Evolutionary conservation across 2,329 filamentous ascomycete species (phyloP).

Genomic region (Xylariaceae sp.): DNA sequence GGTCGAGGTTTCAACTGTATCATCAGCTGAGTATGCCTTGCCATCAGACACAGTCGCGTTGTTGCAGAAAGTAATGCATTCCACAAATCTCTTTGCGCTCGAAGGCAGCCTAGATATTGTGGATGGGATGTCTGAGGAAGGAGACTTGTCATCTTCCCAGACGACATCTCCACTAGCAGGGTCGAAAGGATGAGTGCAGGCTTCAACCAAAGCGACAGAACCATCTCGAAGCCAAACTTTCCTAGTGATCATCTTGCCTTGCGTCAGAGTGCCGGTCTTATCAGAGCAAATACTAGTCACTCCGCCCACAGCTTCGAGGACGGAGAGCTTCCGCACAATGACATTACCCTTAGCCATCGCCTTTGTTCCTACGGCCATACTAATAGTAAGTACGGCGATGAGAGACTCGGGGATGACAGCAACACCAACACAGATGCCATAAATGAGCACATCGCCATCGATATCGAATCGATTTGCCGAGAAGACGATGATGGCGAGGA

Average conservation of each 20-base stretch:
- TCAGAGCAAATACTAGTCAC: conserved; percentile 76
- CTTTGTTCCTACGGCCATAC: conserved; percentile 63
- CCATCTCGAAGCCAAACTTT: conserved; percentile 67
- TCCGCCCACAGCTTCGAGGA: conserved; percentile 70
- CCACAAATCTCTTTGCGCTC: conserved; percentile 55
- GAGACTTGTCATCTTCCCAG: conserved; percentile 48
- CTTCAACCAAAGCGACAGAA: conserved; percentile 59
- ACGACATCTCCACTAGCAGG: conserved; percentile 62
- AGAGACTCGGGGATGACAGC: conserved; percentile 63
- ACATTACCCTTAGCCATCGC: conserved; percentile 63
- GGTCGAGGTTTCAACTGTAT: conserved; percentile 55
- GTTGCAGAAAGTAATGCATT: conserved; percentile 68
- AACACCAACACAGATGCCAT: conserved; percentile 57
- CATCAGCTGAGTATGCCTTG: conserved; percentile 46
- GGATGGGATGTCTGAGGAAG: conserved; percentile 28
- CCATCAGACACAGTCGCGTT: conserved; percentile 58
- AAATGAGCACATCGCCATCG: conserved; percentile 63
- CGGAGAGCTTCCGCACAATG: conserved; percentile 65
- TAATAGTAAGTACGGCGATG: conserved; percentile 69
- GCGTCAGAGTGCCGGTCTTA: conserved; percentile 72
- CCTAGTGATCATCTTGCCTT: conserved; percentile 70
- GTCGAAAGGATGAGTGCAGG: conserved; percentile 65
- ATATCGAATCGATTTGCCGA: conserved; percentile 62
- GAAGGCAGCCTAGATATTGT: conserved; percentile 38
- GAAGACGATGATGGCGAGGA: conserved; percentile 68